Evolutionary conservation across 805 yeast genomes (phyloP).

Genomic region (Sugiyamaella smithiae): DNA sequence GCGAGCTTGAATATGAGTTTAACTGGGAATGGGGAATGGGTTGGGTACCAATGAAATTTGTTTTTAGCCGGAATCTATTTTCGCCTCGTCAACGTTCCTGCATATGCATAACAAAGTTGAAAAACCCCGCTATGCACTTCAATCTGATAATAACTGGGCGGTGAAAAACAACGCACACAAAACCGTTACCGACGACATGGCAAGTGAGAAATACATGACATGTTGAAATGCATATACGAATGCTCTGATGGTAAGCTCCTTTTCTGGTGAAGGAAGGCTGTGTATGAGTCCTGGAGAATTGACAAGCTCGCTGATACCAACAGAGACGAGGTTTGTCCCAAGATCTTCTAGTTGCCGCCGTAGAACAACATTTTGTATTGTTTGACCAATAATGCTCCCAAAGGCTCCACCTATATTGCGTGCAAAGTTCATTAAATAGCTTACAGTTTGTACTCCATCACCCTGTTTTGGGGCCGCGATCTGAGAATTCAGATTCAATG

Average conservation of each 20-base stretch:
- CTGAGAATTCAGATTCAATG: slow-evolving; percentile 44
- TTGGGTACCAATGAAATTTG: too few relatives aligned
- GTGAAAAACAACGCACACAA: slow-evolving; percentile 6
- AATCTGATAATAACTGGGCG: too few relatives aligned
- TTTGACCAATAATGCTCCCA: slow-evolving; percentile 41
- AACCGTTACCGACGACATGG: slow-evolving; percentile 1
- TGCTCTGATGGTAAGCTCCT: slow-evolving; percentile 6
- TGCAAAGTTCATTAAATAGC: slow-evolving; percentile 42
- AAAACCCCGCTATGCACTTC: too few relatives aligned
- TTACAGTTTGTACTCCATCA: slow-evolving; percentile 48
- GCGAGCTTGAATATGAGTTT: too few relatives aligned
- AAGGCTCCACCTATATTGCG: slow-evolving; percentile 47
- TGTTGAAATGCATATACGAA: slow-evolving; percentile 11
- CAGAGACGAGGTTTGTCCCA: background rate
- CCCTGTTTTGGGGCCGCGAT: slow-evolving; percentile 50
- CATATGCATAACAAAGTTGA: too few relatives aligned
- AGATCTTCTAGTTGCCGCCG: background rate
- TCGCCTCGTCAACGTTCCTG: too few relatives aligned
- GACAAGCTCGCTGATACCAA: slow-evolving; percentile 3
- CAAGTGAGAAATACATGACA: slow-evolving; percentile 15
- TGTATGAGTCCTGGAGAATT: slow-evolving; percentile 15
- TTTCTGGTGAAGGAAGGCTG: slow-evolving; percentile 3
- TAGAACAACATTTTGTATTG: slow-evolving; percentile 28
- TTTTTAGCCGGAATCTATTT: too few relatives aligned
- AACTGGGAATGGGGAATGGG: too few relatives aligned